Conservation (phyloP, 192 early-diverging fungal genomes). For the Coemansia sp. region DNA sequence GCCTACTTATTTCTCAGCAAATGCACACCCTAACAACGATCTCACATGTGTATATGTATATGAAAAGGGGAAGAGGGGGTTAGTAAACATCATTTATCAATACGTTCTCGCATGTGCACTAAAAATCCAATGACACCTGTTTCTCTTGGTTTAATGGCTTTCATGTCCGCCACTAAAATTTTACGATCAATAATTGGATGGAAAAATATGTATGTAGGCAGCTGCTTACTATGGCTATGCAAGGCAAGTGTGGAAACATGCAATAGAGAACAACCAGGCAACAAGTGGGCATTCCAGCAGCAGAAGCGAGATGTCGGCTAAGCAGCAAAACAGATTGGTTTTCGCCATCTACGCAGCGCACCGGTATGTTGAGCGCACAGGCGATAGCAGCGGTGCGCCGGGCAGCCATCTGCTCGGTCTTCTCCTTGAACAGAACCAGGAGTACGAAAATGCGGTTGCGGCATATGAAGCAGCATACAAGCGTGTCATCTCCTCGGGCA, state of each 20-base stretch:
- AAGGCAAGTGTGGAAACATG: constrained; percentile 27
- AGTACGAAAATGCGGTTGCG: constrained; percentile 65
- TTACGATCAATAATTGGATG: not conserved
- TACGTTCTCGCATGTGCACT: not conserved
- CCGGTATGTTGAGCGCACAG: constrained; percentile 28
- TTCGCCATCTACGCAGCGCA: constrained; percentile 42
- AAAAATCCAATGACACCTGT: not conserved
- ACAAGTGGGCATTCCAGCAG: not conserved
- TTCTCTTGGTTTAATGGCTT: not conserved
- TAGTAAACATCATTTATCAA: not conserved
- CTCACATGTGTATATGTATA: not conserved
- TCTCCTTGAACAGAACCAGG: constrained; percentile 71
- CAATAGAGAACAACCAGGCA: constrained; percentile 3
- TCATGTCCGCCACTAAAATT: not conserved
- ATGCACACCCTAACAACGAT: too few species aligned
- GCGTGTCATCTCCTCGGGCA: constrained; percentile 2
- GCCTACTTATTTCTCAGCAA: too few species aligned
- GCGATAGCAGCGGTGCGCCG: constrained; percentile 21
- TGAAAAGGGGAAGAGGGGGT: not conserved
- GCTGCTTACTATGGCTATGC: constrained; percentile 71
- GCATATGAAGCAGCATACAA: constrained; percentile 58
- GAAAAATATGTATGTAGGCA: constrained; percentile 23
- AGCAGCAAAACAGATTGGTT: constrained; percentile 30
- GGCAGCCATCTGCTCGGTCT: constrained; percentile 63
- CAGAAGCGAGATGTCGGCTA: constrained; percentile 34